Base-by-base conservation (phyloP, 306 rosid genomes). In the Hippophae tibetana region DNA sequence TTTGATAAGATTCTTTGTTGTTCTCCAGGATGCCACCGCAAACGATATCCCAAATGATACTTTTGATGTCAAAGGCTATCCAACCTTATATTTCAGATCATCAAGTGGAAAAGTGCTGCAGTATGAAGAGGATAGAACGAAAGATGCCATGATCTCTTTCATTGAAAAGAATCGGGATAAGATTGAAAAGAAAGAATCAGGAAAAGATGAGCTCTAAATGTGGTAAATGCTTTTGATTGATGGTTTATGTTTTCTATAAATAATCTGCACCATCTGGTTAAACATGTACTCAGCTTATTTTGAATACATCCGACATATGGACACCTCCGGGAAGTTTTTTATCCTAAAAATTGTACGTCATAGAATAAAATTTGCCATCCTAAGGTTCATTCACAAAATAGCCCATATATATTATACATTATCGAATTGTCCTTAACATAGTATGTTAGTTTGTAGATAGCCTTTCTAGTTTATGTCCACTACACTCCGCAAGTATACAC, bases 21-120 rank as follows among this genome's bases (percentile, higher is more conserved):
- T 31, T 31, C 67, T 66, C 8, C 67, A 92, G 99, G 99, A 93
- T 58, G 97, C 95, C 56, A 86, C 97, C 46, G 82, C 95, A 44
- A 93, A 93, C 23, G 99, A 93, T 69, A 46, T 86, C 52, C 80
- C 94, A 10, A 54, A 54, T 43, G 86, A 76, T 2, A 2, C 38
- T 61, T 93, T 88, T 23, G 94, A 84, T 2, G 84, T 88, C 57
- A 72, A 93, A 75, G 89, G 96, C 42, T 93, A 76, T 62, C 99
- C 99, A 42, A 93, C 99, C 45, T 0, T 93, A 68, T 86, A 78
- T 75, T 82, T 93, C 66, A 75, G 65, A 56, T 69, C 97, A 55
- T 78, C 94, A 55, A 86, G 86, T 57, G 99, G 99, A 69, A 84
- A 74, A 51, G 2, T 86, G 47, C 59, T 72, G 8, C 69, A 58